Evolutionary conservation across 371 early-diverging fungal genomes (phyloP), one percentile per base, ranked within the genome.

Genomic region (Mortierella sp.): DNA sequence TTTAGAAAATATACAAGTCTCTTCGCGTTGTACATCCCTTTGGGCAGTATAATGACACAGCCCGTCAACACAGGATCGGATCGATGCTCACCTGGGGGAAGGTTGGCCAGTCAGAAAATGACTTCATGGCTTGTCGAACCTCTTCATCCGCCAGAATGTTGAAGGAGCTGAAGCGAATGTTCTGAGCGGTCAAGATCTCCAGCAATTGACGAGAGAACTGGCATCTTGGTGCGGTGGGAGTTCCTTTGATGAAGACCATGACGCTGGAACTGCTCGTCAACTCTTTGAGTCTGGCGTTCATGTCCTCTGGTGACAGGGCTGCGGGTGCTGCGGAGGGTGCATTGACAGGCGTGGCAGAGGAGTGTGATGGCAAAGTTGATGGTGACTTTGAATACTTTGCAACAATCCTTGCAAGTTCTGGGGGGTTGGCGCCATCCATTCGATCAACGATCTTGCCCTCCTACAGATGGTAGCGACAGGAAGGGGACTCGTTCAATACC

Each of bases 171-270:
- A 91, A 94, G 49, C 85, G 84, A 48, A 91, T 87, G 43, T 87
- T 81, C 56, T 90, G 83, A 56, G 90, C 87, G 34, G 82, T 84
- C 65, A 93, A 78, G 52, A 93, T 67, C 50, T 90, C 91, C 42
- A 94, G 73, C 41, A 89, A 65, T 72, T 91, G 88, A 48, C 91
- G 84, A 47, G 90, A 91, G 73, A 91, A 95, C 41, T 94, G 93
- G 80, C 91, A 93, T 23, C 88, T 82, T 54, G 90, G 90, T 73
- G 87, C 82, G 31, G 61, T 59, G 42, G 96, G 96, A 19, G 91
- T 93, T 39, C 98, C 98, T 86, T 97, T 98, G 54, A 98, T 96
- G 72, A 97, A 96, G 24, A 94, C 80, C 90, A 95, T 90, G 52
- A 96, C 91, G 53, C 90, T 87, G 38, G 90, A 87, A 51, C 89